Evolutionary conservation across 1,284 basidiomycete species (phyloP).

Genomic region (Quambalaria eucalypti): DNA sequence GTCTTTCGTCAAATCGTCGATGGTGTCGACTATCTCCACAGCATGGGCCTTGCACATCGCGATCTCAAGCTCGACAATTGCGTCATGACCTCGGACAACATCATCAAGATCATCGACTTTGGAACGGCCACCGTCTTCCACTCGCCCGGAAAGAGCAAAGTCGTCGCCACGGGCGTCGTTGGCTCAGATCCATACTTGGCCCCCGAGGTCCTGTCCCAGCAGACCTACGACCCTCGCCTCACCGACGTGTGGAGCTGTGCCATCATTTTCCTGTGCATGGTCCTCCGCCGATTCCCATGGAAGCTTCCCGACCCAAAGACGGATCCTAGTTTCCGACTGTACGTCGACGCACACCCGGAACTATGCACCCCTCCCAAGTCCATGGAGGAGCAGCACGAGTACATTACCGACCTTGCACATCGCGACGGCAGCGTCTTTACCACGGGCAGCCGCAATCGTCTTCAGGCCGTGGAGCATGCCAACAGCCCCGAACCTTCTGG

Average conservation of each 20-base stretch:
- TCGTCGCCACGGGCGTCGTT: slow-evolving; percentile 73
- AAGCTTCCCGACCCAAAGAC: slow-evolving; percentile 91
- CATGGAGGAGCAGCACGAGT: neutral
- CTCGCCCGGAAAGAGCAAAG: slow-evolving; percentile 64
- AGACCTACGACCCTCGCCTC: slow-evolving; percentile 86
- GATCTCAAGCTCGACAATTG: slow-evolving; percentile 99
- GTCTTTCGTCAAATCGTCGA: slow-evolving; percentile 98
- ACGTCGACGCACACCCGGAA: slow-evolving; percentile 84
- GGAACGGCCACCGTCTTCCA: slow-evolving; percentile 98
- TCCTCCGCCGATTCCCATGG: slow-evolving; percentile 95
- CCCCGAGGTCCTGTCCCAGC: slow-evolving; percentile 75
- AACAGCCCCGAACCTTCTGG: slow-evolving; percentile 6
- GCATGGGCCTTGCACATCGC: slow-evolving; percentile 91
- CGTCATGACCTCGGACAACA: slow-evolving; percentile 86
- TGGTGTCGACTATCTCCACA: slow-evolving; percentile 95
- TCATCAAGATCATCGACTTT: slow-evolving; percentile 99
- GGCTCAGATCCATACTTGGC: slow-evolving; percentile 97
- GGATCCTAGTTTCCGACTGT: slow-evolving; percentile 82
- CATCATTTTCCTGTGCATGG: slow-evolving; percentile 99
- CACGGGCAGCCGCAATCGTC: too few species aligned
- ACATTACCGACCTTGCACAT: neutral
- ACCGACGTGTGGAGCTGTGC: slow-evolving; percentile 98
- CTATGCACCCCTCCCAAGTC: slow-evolving; percentile 51
- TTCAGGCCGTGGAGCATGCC: neutral
- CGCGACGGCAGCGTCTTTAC: too few species aligned